phyloP scores from a whole-genome alignment of 1,284 basidiomycete species.

The Leccinum angustisporum region DNA sequence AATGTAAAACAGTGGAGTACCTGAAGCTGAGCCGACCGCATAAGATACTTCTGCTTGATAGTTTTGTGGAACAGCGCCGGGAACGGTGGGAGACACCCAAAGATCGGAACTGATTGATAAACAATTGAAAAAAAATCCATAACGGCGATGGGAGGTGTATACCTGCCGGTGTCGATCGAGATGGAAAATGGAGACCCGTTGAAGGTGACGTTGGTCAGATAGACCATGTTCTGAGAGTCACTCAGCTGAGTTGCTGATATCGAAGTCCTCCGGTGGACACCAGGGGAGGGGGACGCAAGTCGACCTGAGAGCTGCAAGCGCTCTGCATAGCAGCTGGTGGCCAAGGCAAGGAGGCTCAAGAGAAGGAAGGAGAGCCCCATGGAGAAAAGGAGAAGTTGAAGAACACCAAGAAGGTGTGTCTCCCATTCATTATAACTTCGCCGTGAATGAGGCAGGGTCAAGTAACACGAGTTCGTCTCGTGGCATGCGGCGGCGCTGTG shows the following conservation, averaged over 20 bases:
- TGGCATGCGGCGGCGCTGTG: not conserved
- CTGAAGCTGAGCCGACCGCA: slow-evolving; percentile 24
- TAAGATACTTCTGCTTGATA: slow-evolving; percentile 13
- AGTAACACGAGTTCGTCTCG: not conserved
- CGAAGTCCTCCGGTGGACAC: slow-evolving; percentile 16
- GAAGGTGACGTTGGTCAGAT: slow-evolving; percentile 53
- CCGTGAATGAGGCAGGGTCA: not conserved
- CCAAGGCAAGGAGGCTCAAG: slow-evolving; percentile 12
- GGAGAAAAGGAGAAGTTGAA: not conserved
- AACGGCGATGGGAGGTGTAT: slow-evolving; percentile 7
- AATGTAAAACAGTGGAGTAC: slow-evolving; percentile 1
- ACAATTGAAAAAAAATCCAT: not conserved
- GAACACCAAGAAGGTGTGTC: not conserved
- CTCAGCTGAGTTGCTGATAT: slow-evolving; percentile 18
- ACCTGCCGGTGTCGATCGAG: slow-evolving; percentile 72
- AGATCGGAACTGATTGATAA: slow-evolving; percentile 27
- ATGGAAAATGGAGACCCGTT: slow-evolving; percentile 49
- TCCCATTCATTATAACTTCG: slow-evolving; percentile 2
- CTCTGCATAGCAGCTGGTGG: slow-evolving; percentile 6
- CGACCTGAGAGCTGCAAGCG: slow-evolving; percentile 23
- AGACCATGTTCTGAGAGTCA: slow-evolving; percentile 46
- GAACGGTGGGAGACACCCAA: slow-evolving; percentile 24
- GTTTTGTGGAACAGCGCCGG: slow-evolving; percentile 18
- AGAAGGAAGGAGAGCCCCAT: slow-evolving; percentile 19
- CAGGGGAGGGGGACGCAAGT: not conserved